Conservation (phyloP, 192 early-diverging fungal species). For the Backusella mclennaniae region DNA sequence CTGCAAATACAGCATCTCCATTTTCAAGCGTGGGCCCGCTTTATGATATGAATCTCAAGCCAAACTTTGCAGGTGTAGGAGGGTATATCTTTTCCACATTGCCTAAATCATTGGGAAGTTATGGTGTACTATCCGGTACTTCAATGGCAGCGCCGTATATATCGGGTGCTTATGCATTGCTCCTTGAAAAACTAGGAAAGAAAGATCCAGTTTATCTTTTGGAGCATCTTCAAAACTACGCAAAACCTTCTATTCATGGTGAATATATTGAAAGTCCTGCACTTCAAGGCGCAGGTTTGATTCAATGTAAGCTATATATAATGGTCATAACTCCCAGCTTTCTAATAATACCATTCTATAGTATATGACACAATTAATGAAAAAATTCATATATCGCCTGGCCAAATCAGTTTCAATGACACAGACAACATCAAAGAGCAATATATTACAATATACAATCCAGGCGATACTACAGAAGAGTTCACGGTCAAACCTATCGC, state of each 20-base stretch:
- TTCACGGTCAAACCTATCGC: slow-evolving; percentile 34
- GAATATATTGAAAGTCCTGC: slow-evolving; percentile 24
- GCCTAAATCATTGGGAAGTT: slow-evolving; percentile 41
- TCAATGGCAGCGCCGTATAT: slow-evolving; percentile 63
- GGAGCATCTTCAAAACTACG: slow-evolving; percentile 38
- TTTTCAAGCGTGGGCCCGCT: slow-evolving; percentile 78
- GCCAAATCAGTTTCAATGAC: slow-evolving; percentile 52
- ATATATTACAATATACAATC: slow-evolving; percentile 41
- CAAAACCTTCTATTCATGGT: slow-evolving; percentile 16
- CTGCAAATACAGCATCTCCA: slow-evolving; percentile 61
- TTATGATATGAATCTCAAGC: slow-evolving; percentile 58
- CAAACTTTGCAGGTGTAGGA: slow-evolving; percentile 50
- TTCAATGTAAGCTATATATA: slow-evolving; percentile 34
- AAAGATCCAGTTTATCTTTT: slow-evolving; percentile 21
- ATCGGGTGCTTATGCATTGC: slow-evolving; percentile 47
- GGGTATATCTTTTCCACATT: slow-evolving; percentile 52
- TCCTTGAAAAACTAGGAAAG: slow-evolving; percentile 37
- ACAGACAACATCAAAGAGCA: slow-evolving; percentile 30
- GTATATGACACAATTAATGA: slow-evolving; percentile 40
- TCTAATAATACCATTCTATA: background rate
- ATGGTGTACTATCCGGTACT: slow-evolving; percentile 50
- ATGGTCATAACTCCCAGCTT: background rate
- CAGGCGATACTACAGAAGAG: slow-evolving; percentile 27
- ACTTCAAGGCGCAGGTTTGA: slow-evolving; percentile 53
- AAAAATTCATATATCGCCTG: slow-evolving; percentile 38